Percentiles rank a stretch among this genome's conserved stretches.
These are phyloP conservation scores for Verticillium nubilum DNA, from an alignment of 2,329 filamentous ascomycete species.

Conservation along the genomic window DNA sequence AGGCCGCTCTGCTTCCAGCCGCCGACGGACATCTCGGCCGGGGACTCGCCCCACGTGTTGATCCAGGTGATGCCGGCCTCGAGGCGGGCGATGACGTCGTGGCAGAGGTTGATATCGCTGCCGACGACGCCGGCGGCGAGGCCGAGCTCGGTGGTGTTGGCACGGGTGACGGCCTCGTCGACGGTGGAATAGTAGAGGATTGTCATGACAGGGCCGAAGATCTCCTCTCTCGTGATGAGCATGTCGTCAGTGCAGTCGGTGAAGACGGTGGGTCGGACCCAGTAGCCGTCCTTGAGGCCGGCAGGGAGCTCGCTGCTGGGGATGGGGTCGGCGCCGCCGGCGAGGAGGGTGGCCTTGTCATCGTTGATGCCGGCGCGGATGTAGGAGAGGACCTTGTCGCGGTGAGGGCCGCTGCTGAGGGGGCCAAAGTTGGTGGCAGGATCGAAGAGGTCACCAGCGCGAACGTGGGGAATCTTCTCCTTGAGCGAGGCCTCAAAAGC, in stretches of 20 bases:
- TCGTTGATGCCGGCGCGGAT: slow-evolving; percentile 68
- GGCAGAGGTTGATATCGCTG: slow-evolving; percentile 66
- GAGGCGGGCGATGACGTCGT: slow-evolving; percentile 63
- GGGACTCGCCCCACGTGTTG: slow-evolving; percentile 89
- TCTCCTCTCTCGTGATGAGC: slow-evolving; percentile 76
- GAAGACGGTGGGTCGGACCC: slow-evolving; percentile 80
- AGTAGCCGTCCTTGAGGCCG: slow-evolving; percentile 61
- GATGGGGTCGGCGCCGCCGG: slow-evolving; percentile 59
- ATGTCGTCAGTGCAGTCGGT: slow-evolving; percentile 80
- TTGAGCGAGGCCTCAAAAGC: slow-evolving; percentile 65
- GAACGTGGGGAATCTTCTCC: slow-evolving; percentile 72
- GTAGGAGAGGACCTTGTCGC: slow-evolving; percentile 72
- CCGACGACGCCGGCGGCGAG: slow-evolving; percentile 83
- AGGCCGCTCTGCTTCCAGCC: slow-evolving; percentile 90
- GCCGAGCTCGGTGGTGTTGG: slow-evolving; percentile 72
- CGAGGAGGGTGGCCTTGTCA: slow-evolving; percentile 70
- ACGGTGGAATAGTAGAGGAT: slow-evolving; percentile 69
- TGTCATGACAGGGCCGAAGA: slow-evolving; percentile 83
- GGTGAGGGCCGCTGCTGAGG: slow-evolving; percentile 68
- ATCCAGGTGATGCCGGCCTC: slow-evolving; percentile 89
- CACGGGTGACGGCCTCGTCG: slow-evolving; percentile 64
- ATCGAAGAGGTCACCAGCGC: slow-evolving; percentile 69
- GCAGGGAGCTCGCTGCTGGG: slow-evolving; percentile 41
- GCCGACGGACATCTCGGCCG: slow-evolving; percentile 87
- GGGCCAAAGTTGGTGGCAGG: slow-evolving; percentile 76